These are phyloP conservation scores for Mycena vulgaris DNA, from an alignment of 768 basidiomycete genomes.

Conservation along the genomic window DNA sequence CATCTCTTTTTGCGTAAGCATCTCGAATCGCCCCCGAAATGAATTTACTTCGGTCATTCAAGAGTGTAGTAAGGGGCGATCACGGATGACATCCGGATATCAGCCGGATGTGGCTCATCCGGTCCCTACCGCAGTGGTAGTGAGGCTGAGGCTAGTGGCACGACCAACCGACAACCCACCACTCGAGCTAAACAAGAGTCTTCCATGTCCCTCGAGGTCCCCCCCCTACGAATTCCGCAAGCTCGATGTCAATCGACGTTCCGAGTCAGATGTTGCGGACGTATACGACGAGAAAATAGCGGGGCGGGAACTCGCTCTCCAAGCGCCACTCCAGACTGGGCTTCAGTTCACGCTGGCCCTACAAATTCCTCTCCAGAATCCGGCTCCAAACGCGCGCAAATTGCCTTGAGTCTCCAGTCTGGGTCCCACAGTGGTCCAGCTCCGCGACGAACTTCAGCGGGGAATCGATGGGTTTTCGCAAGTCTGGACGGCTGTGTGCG, in stretches of 20 bases:
- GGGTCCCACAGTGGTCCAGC: neutral
- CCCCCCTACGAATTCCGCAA: constrained; percentile 11
- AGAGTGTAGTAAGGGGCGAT: too few species aligned
- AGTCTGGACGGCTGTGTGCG: constrained; percentile 26
- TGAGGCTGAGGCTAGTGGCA: too few species aligned
- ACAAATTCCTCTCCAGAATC: constrained; percentile 23
- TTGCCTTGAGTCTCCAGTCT: neutral
- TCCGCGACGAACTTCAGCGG: constrained; percentile 12
- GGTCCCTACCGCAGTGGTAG: too few species aligned
- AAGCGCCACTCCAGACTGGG: constrained; percentile 13
- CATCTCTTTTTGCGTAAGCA: too few species aligned
- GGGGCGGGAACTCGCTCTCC: constrained; percentile 18
- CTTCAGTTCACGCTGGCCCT: constrained; percentile 8
- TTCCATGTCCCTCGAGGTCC: constrained; percentile 15
- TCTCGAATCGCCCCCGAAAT: too few species aligned
- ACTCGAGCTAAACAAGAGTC: constrained; percentile 1
- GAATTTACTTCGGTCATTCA: too few species aligned
- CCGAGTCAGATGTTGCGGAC: constrained; percentile 12
- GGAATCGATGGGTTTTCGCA: constrained; percentile 20
- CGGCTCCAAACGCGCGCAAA: constrained; percentile 7
- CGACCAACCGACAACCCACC: neutral
- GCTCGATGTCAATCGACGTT: constrained; percentile 10
- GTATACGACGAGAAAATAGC: constrained; percentile 12
- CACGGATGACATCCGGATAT: too few species aligned
- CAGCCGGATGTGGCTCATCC: too few species aligned